Evolutionary conservation across 139 green algal species (phyloP), one percentile per base, ranked within the genome.

Genomic region (Chlorella sp.): DNA sequence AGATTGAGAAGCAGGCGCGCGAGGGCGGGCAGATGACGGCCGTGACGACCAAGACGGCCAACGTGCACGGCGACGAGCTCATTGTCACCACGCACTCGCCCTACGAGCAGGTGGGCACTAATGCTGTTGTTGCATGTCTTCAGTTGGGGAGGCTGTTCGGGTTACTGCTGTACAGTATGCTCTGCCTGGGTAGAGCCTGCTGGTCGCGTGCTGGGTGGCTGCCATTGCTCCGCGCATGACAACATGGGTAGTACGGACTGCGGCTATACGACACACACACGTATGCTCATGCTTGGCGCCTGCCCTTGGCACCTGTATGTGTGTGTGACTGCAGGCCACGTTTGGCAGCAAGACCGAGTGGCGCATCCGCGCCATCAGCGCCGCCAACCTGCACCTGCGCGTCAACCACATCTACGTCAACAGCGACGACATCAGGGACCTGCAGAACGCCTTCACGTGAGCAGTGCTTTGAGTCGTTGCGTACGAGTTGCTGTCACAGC

Each of bases 371-470:
- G 96, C 96, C 33, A 98, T 99, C 82, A 91, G 77, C 31, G 93
- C 94, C 0, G 87, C 93, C 75, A 99, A 99, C 84, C 86, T 99
- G 76, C 95, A 98, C 86, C 86, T 99, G 79, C 91, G 96, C 31
- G 95, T 99, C 60, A 97, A 96, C 74, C 96, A 99, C 91, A 98
- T 99, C 85, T 99, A 99, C 77, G 93, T 99, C 72, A 97, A 98
- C 88, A 86, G 70, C 24, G 95, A 98, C 34, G 95, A 99, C 85
- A 91, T 98, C 75, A 83, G 86, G 10, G 94, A 98, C 66, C 63
- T 49, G 2, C 35, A 49, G 81, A 90, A 68, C 1, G 93, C 95
- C 42, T 98, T 93, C 90, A 99, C 95, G 17, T 77, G 62, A 71
- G 72, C 17, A n/a, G n/a, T n/a, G n/a, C n/a, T n/a, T n/a, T n/a